Base-by-base conservation (phyloP, 805 yeast species). In the Priceomyces fermenticarens region DNA sequence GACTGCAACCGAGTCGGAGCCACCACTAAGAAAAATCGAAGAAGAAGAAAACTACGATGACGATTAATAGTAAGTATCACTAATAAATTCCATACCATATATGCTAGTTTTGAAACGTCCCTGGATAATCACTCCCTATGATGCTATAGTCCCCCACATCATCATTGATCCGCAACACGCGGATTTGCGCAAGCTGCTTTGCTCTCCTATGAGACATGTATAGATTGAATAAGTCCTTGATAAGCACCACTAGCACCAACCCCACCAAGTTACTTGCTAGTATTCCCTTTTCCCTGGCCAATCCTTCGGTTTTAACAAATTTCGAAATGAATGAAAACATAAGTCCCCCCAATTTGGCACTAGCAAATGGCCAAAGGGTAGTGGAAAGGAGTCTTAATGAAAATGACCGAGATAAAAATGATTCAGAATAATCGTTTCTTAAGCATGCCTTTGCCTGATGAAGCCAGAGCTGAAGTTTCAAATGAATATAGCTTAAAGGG, bases 1-100 rank as follows among this genome's bases (percentile, higher is more conserved):
- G 16, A 29, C 38, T n/a, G 32, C 32, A n/a, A 13, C 17, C 6
- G 58, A 61, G 1, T 63, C 61, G 11, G 75, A 70, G 42, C 73
- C 75, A 20, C 75, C 75, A 11, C 54, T 70, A 63, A 57, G 75
- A 44, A 64, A 63, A 36, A 70, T 70, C 20, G 73, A 70, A 31
- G 75, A 70, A 47, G 75, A 70, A 44, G 75, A 70, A 49, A 60
- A 70, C 48, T 70, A 70, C 49, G 75, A 70, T 43, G 75, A 70
- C 38, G 73, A 70, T 11, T 35, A 30, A 35, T 16, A 20, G 25
- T 20, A 20, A 20, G 8, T 20, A 8, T 20, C 4, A 20, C 25
- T 20, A 20, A 20, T 20, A 20, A 20, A 20, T 8, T 20, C 25
- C 23, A 38, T 13, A 23, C 16, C 15, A 31, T 38, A 13, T 31